Conservation (phyloP, 2,329 filamentous ascomycete species). For the Stachybotrys elegans region DNA sequence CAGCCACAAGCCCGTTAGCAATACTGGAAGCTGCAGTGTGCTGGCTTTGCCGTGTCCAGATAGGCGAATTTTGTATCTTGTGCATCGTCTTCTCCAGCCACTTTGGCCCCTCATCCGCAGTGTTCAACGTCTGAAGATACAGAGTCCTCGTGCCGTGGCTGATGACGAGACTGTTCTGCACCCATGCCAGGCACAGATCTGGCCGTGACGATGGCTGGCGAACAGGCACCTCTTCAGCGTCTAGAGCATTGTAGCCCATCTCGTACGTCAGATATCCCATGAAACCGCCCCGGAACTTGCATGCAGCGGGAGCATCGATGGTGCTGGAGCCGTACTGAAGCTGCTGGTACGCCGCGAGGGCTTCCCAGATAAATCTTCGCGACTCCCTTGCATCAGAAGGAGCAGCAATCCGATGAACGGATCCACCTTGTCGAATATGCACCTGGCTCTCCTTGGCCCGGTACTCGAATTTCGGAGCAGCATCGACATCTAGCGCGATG, state of each 20-base stretch:
- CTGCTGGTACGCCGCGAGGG: conserved; percentile 41
- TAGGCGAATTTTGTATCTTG: conserved; percentile 24
- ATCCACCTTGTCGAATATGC: conserved; percentile 19
- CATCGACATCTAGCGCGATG: conserved; percentile 59
- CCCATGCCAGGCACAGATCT: conserved; percentile 72
- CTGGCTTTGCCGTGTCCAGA: conserved; percentile 22
- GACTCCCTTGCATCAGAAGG: conserved; percentile 19
- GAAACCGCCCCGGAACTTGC: conserved; percentile 81
- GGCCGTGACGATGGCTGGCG: conserved; percentile 42
- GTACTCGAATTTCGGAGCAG: conserved; percentile 54
- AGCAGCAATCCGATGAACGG: conserved; percentile 20
- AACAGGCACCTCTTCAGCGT: conserved; percentile 19
- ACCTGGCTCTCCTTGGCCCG: conserved; percentile 40
- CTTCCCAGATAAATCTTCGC: conserved; percentile 39
- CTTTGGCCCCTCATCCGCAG: conserved; percentile 17
- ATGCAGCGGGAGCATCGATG: conserved; percentile 38
- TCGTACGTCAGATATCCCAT: conserved; percentile 85
- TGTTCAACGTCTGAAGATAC: conserved; percentile 52
- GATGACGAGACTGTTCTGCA: conserved; percentile 71
- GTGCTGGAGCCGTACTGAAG: conserved; percentile 18
- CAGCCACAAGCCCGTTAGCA: conserved; percentile 9
- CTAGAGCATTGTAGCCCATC: conserved; percentile 54
- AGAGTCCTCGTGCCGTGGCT: conserved; percentile 61
- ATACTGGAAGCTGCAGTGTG: no score
- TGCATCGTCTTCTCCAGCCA: conserved; percentile 26